Evolutionary conservation across 768 basidiomycete genomes (phyloP), one percentile per base, ranked within the genome.

Genomic region (Kwoniella mangroviensis): DNA sequence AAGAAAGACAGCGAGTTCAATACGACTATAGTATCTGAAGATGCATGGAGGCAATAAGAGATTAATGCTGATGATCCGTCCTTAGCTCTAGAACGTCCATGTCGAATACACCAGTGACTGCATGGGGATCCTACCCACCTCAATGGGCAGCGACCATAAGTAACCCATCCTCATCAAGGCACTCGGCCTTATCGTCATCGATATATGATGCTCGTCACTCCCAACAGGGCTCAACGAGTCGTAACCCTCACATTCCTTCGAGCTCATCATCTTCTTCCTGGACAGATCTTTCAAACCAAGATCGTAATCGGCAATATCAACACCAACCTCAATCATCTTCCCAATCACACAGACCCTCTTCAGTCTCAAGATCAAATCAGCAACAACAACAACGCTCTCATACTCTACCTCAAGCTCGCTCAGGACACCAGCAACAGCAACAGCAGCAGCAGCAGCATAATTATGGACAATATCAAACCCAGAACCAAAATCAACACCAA

Each of bases 1-100:
- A 76, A 42, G 75, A 76, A 40, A 67, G 65, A 42, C 55, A 57
- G 65, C 58, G 56, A 66, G 65, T 55, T n/a, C n/a, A n/a, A 28
- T 15, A n/a, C 1, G 34, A 34, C 45, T 12, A 49, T 19, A 13
- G 12, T 12, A 19, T 12, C 6, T 49, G 34, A 34, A 6, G 34
- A 34, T 34, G 34, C 34, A 34, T 34, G 34, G 34, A 34, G 6
- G 34, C 34, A 34, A 34, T 34, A 7, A 34, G n/a, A n/a, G n/a
- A n/a, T n/a, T n/a, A n/a, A n/a, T n/a, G n/a, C n/a, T n/a, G n/a
- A n/a, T n/a, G n/a, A n/a, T n/a, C n/a, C n/a, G n/a, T n/a, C n/a
- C n/a, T n/a, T 62, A 49, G 57, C 57, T 49, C 62, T 0, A 17
- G 49, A 49, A 19, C 53, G 5, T 21, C 67, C 2, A 24, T 40